Percentiles rank a stretch among this genome's conserved stretches.
These are phyloP conservation scores for Pulicaria dysenterica DNA, from an alignment of 129 eudicot genomes.

Conservation along the genomic window DNA sequence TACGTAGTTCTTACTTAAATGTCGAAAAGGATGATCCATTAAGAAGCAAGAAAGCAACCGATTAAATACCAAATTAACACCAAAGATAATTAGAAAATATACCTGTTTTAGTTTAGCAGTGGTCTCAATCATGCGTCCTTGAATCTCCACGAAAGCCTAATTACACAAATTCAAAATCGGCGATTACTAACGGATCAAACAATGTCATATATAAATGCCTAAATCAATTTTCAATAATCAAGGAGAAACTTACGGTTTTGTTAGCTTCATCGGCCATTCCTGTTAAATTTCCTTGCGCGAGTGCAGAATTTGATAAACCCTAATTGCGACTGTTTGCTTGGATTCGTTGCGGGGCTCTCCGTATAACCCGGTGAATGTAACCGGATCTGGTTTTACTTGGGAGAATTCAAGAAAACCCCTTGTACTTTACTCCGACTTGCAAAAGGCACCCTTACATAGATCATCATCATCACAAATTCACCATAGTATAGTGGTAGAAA, in stretches of 20 bases:
- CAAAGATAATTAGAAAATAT: neutral
- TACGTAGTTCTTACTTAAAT: neutral
- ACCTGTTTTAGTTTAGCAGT: constrained; percentile 92
- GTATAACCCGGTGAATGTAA: neutral
- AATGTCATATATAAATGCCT: neutral
- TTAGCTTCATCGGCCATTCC: constrained; percentile 92
- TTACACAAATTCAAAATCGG: constrained; percentile 19
- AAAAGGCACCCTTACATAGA: neutral
- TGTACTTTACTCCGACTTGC: neutral
- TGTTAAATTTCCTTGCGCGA: constrained; percentile 6
- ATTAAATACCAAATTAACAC: neutral
- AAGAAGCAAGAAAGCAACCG: neutral
- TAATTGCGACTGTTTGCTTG: constrained; percentile 25
- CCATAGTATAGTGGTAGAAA: too few relatives aligned
- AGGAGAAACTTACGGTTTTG: constrained; percentile 46
- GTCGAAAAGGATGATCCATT: neutral
- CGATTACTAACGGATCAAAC: neutral
- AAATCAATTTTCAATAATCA: neutral
- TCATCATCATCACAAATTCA: too few relatives aligned
- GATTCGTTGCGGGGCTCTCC: neutral
- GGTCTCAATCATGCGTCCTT: constrained; percentile 87
- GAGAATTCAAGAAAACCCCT: neutral
- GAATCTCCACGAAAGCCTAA: constrained; percentile 91
- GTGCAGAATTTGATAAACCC: constrained; percentile 36
- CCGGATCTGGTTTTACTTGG: neutral